These are phyloP conservation scores for Neurospora sp. DNA, from an alignment of 495 filamentous ascomycete genomes.

Conservation along the genomic window DNA sequence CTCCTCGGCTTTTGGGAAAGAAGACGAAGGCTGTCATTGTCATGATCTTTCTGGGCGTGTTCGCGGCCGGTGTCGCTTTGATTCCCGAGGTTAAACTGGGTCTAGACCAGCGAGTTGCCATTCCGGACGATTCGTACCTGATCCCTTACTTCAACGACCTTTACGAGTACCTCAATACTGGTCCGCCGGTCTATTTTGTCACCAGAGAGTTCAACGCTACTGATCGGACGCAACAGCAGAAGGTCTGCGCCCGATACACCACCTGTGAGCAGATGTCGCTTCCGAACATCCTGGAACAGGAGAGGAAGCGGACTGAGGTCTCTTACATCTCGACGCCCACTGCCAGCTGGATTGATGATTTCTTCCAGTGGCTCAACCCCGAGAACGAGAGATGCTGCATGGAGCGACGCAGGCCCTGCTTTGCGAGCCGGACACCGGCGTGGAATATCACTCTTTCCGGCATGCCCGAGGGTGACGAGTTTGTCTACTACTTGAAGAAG, in stretches of 20 bases:
- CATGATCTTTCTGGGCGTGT: constrained; percentile 74
- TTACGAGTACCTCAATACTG: constrained; percentile 80
- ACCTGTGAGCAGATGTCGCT: constrained; percentile 77
- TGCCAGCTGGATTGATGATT: constrained; percentile 95
- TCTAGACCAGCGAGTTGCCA: constrained; percentile 85
- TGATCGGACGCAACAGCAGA: constrained; percentile 59
- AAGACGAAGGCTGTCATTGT: constrained; percentile 67
- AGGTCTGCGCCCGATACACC: constrained; percentile 84
- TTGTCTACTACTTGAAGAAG: constrained; percentile 69
- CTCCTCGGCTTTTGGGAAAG: constrained; percentile 67
- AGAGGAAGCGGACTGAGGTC: constrained; percentile 79
- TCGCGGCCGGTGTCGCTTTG: constrained; percentile 72
- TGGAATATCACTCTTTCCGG: constrained; percentile 85
- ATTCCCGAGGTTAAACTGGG: constrained; percentile 79
- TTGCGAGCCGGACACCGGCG: constrained; percentile 57
- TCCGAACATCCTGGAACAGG: constrained; percentile 80
- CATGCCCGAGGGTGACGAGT: constrained; percentile 88
- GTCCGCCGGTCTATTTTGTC: constrained; percentile 95
- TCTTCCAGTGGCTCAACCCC: constrained; percentile 90
- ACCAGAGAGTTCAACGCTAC: constrained; percentile 72
- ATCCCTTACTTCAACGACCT: constrained; percentile 94
- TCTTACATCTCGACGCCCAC: constrained; percentile 89
- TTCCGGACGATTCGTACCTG: constrained; percentile 86
- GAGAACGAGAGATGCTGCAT: constrained; percentile 70
- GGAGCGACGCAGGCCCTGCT: constrained; percentile 57